Percentiles rank a stretch among this genome's conserved stretches.
phyloP scores from a whole-genome alignment of 805 yeast species.

The Sungouiozyma intestinalis region DNA sequence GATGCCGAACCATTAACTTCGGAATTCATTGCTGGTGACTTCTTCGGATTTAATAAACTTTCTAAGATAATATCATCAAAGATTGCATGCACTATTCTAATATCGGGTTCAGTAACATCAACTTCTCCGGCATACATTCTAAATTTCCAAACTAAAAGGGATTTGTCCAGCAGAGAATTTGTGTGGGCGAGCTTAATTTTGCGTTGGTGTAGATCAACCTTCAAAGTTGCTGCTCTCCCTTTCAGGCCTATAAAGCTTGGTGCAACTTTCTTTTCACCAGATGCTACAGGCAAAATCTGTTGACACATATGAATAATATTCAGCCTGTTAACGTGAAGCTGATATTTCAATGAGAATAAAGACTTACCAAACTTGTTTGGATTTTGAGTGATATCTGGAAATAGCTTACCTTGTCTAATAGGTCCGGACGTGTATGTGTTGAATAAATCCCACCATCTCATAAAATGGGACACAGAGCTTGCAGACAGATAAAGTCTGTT shows the following conservation, averaged over 20 bases:
- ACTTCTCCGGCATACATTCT: slow-evolving; percentile 60
- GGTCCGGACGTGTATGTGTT: slow-evolving; percentile 71
- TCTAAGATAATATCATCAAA: slow-evolving; percentile 47
- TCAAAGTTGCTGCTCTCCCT: slow-evolving; percentile 39
- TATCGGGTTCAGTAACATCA: slow-evolving; percentile 56
- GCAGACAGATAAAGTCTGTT: slow-evolving; percentile 72
- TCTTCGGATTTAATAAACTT: slow-evolving; percentile 24
- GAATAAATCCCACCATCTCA: slow-evolving; percentile 75
- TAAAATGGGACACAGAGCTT: slow-evolving; percentile 53
- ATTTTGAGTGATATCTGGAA: slow-evolving; percentile 39
- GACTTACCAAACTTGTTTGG: slow-evolving; percentile 55
- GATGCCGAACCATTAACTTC: background rate
- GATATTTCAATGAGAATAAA: slow-evolving; percentile 64
- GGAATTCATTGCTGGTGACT: background rate
- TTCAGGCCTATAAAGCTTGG: slow-evolving; percentile 53
- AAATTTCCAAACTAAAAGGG: slow-evolving; percentile 40
- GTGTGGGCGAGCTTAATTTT: slow-evolving; percentile 32
- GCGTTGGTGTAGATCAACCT: slow-evolving; percentile 54
- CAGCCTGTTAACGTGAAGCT: slow-evolving; percentile 54
- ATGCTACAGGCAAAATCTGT: slow-evolving; percentile 37
- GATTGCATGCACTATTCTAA: slow-evolving; percentile 53
- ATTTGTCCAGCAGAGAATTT: slow-evolving; percentile 36
- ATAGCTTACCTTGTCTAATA: slow-evolving; percentile 58
- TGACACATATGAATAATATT: slow-evolving; percentile 63
- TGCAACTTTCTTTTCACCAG: slow-evolving; percentile 32